Base-by-base conservation (phyloP, 2,329 filamentous ascomycete species). In the Lasiodiplodia citricola region DNA sequence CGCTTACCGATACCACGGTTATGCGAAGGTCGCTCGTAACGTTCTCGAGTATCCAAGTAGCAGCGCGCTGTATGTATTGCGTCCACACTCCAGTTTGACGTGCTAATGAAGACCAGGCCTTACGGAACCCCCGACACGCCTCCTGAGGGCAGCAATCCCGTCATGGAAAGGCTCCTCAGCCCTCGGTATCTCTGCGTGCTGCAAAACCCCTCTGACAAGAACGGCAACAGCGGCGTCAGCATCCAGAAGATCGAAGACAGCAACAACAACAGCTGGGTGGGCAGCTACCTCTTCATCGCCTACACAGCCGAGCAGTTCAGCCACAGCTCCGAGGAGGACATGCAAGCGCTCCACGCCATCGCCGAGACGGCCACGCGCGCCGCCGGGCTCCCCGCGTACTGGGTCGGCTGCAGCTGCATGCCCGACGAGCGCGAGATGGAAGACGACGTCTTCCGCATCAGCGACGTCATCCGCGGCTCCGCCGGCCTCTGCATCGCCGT, bases 341-440 rank as follows among this genome's bases (percentile, higher is more conserved):
- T 75, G 21, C 68, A 72, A 11, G 73, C 68, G 0, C 70, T 83
- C 2, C 75, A 80, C 23, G 69, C 75, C 21, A 81, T 81, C 60
- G 80, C 79, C 4, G 78, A 81, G 52, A 74, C 75, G 1, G 82
- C 82, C 0, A 79, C 82, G 1, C 74, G 74, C 8, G 73, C 74
- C 25, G 80, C 79, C 4, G 78, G 77, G 0, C 79, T 80, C 5
- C 70, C 72, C 16, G 81, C 81, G 0, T 84, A 83, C 69, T 84
- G 82, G 82, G 71, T 83, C 10, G 80, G 80, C 14, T 82, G 79
- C 68, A 79, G 78, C 57, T 84, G 82, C 69, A 80, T 84, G 69
- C 76, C 78, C 3, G 78, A 81, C 31, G 70, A 70, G 1, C 73
- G 76, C 58, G 68, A 77, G 70, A 47, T 79, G 55, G 47, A 75